These are phyloP conservation scores for Blastocystis sp. DNA, from an alignment of 352 stramenopile species.

Conservation along the genomic window DNA sequence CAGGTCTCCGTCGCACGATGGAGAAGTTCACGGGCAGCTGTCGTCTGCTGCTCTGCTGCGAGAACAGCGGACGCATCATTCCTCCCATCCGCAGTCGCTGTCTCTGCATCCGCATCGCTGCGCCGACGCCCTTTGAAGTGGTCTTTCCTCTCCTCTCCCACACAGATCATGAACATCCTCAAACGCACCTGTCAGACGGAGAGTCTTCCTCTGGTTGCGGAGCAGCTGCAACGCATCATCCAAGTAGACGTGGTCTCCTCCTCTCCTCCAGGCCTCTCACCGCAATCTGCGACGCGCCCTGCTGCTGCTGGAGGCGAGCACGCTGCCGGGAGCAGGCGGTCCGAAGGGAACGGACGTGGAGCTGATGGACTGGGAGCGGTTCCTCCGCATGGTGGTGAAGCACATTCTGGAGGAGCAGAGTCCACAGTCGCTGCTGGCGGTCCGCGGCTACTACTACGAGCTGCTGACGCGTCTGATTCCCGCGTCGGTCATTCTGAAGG, in stretches of 20 bases:
- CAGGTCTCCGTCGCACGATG: conserved; percentile 89
- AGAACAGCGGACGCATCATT: conserved; percentile 88
- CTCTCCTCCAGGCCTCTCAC: conserved; percentile 67
- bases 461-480: conserved; percentile 95
- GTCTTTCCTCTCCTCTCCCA: not conserved
- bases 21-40: conserved; percentile 86
- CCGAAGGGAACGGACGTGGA: conserved; percentile 65
- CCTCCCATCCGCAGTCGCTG: conserved; percentile 88
- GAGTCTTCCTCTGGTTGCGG: conserved; percentile 70
- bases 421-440: conserved; percentile 78
- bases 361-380: conserved; percentile 88
- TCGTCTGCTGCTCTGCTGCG: conserved; percentile 90
- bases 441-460: conserved; percentile 92
- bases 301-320: conserved; percentile 89
- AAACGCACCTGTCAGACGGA: conserved; percentile 79
- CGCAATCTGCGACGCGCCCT: conserved; percentile 87
- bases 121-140: conserved; percentile 77
- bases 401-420: conserved; percentile 87
- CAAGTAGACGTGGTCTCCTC: not conserved
- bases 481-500: conserved; percentile 86
- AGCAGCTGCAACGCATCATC: conserved; percentile 59
- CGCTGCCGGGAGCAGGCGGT: conserved; percentile 59
- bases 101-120: conserved; percentile 80
- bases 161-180: conserved; percentile 60
- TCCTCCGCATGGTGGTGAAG: conserved; percentile 81